Evolutionary conservation across 176 grass and related monocot species (phyloP).

Genomic region (Pontederia paniculata): DNA sequence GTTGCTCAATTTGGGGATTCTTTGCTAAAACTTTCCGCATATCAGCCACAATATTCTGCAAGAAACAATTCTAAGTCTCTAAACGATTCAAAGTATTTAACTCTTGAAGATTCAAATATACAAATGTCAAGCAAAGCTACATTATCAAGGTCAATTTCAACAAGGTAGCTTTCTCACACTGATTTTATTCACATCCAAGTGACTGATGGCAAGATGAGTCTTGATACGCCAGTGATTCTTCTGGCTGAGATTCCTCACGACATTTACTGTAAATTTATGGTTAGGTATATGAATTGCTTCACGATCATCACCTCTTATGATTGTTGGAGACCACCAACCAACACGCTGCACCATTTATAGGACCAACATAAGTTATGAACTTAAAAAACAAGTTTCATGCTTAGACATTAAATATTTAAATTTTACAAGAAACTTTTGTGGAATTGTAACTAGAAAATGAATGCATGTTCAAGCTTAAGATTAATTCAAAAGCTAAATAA

Average conservation of each 20-base stretch:
- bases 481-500: no score
- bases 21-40: conserved; percentile 97
- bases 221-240: conserved; percentile 98
- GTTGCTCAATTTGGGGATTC: conserved; percentile 85
- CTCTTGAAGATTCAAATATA: conserved; percentile 12
- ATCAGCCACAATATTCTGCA: conserved; percentile 80
- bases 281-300: conserved; percentile 97
- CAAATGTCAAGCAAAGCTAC: conserved; percentile 9
- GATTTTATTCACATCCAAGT: conserved; percentile 97
- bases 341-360: conserved; percentile 49
- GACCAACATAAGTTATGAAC: not conserved
- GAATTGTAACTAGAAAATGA: no score
- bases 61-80: not conserved
- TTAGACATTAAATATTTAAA: not conserved
- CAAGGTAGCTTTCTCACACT: conserved; percentile 39
- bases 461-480: no score
- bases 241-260: conserved; percentile 78
- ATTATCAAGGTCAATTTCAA: not conserved
- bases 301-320: conserved; percentile 89
- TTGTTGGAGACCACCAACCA: conserved; percentile 88
- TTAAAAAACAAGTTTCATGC: not conserved
- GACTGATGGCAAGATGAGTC: conserved; percentile 86
- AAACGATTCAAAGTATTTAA: conserved; percentile 18
- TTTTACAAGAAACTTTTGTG: not conserved
- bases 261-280: conserved; percentile 94